phyloP scores from a whole-genome alignment of 225 moss, liverwort and hornwort species.

The Marchantia paleacea region DNA sequence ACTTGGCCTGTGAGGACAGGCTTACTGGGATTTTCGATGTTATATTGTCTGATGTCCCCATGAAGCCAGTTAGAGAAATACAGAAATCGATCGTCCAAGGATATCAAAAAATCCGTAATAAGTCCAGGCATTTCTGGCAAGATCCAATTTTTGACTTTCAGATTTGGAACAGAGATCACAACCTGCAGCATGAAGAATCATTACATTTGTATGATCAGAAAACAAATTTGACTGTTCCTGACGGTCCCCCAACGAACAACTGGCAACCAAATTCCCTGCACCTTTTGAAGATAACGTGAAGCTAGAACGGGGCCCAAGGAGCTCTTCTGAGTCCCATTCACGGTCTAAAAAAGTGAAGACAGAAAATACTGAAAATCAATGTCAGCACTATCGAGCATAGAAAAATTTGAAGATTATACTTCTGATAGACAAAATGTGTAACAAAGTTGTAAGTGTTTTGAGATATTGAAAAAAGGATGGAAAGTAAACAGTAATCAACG shows the following conservation, averaged over 20 bases:
- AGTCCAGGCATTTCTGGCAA: slow-evolving; percentile 92
- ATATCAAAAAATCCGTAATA: slow-evolving; percentile 95
- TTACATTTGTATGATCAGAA: neutral
- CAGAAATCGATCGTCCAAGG: slow-evolving; percentile 85
- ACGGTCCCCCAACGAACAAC: neutral
- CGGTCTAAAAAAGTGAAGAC: neutral
- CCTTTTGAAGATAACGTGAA: neutral
- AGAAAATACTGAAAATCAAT: neutral
- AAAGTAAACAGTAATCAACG: no score
- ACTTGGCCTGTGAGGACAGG: slow-evolving; percentile 86
- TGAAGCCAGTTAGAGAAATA: slow-evolving; percentile 99
- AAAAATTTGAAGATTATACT: neutral
- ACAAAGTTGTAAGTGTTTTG: no score
- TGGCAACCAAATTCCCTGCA: neutral
- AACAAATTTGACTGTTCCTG: no score
- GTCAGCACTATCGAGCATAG: neutral
- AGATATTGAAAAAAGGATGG: no score
- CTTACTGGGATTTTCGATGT: slow-evolving; percentile 86
- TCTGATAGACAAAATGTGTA: neutral
- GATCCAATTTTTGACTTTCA: slow-evolving; percentile 92
- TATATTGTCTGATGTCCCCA: slow-evolving; percentile 95
- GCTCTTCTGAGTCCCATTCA: neutral
- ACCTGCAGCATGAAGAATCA: slow-evolving; percentile 45
- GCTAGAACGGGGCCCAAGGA: neutral
- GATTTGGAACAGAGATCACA: slow-evolving; percentile 72